Evolutionary conservation across 2,329 filamentous ascomycete species (phyloP).

Genomic region (Periglandula ipomoeae): DNA sequence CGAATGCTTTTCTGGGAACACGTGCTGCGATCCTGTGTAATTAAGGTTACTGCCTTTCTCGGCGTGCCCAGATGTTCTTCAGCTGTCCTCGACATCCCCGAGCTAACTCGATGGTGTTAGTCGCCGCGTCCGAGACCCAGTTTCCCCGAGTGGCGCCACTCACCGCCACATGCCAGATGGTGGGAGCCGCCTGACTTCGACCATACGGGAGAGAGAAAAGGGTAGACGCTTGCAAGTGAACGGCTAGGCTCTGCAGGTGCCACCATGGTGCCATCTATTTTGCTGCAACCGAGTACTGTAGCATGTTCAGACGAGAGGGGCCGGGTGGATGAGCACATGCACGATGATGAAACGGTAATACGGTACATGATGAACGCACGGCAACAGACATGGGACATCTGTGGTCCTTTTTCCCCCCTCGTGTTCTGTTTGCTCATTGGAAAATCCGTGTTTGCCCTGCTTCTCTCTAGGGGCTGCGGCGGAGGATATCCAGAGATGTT

Average conservation of each 20-base stretch:
- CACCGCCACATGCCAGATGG: too few species aligned
- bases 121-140: too few species aligned
- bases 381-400: background rate
- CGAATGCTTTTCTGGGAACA: background rate
- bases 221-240: background rate
- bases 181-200: too few species aligned
- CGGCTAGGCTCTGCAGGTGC: background rate
- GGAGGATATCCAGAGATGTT: too few species aligned
- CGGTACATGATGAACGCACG: background rate
- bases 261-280: constrained; percentile 5
- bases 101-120: too few species aligned
- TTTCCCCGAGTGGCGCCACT: too few species aligned
- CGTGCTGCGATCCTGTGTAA: background rate
- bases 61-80: too few species aligned
- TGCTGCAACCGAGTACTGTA: background rate
- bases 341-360: background rate
- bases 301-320: background rate
- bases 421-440: too few species aligned
- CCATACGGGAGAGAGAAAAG: background rate
- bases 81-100: too few species aligned
- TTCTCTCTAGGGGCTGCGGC: too few species aligned
- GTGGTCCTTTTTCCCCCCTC: background rate
- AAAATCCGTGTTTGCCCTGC: too few species aligned
- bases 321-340: background rate
- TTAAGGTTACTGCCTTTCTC: too few species aligned